Percentiles rank a stretch among this genome's conserved stretches.
Conservation (phyloP, 768 basidiomycete genomes). For the Suillus weaverae region DNA sequence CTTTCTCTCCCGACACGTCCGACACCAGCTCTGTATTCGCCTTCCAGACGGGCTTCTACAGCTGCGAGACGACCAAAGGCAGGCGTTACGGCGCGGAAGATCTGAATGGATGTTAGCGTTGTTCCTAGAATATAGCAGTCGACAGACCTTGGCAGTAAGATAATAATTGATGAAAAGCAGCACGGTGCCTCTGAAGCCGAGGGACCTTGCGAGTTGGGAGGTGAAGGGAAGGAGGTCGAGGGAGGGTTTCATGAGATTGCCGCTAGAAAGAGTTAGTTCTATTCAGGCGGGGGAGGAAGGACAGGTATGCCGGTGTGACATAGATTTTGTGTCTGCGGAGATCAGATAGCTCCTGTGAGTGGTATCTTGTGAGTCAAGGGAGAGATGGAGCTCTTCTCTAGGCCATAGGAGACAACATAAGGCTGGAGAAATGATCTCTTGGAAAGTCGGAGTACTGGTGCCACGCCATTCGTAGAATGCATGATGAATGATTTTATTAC, state of each 20-base stretch:
- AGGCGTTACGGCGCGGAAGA: conserved; percentile 83
- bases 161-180: conserved; percentile 85
- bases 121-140: neutral
- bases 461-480: too few species aligned
- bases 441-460: too few species aligned
- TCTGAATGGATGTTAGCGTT: conserved; percentile 27
- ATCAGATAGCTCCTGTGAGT: too few species aligned
- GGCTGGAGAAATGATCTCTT: too few species aligned
- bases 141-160: conserved; percentile 58
- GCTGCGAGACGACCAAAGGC: conserved; percentile 91
- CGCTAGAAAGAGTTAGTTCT: conserved; percentile 44
- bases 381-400: too few species aligned
- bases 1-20: conserved; percentile 83
- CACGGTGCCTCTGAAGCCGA: conserved; percentile 81
- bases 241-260: conserved; percentile 90
- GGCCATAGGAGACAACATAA: too few species aligned
- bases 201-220: conserved; percentile 81
- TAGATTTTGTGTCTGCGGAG: too few species aligned
- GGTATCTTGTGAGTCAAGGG: too few species aligned
- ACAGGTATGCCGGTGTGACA: too few species aligned
- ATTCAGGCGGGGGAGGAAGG: neutral
- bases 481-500: too few species aligned
- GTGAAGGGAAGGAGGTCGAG: conserved; percentile 92
- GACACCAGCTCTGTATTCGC: conserved; percentile 88
- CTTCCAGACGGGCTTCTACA: conserved; percentile 83